A percentile compares a stretch with the other conserved stretches of the same genome.
These are phyloP conservation scores for Trebouxia sp. DNA, from an alignment of 139 green algal genomes.

Conservation along the genomic window DNA sequence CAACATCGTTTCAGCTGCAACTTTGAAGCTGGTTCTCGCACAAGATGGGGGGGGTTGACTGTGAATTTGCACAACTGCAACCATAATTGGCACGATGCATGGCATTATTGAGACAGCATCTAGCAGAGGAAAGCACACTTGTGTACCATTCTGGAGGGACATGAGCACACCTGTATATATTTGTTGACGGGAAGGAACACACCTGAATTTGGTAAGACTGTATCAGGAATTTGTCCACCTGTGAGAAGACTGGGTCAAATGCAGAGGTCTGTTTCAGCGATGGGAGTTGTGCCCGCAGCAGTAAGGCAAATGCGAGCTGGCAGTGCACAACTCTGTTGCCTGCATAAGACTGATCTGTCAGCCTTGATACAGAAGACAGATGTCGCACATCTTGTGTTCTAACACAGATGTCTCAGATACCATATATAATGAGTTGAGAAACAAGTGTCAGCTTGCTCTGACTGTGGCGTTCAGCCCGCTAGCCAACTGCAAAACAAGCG, in stretches of 20 bases:
- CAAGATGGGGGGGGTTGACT: not conserved
- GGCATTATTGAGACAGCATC: not conserved
- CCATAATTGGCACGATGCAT: not conserved
- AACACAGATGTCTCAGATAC: no score
- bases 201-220: not conserved
- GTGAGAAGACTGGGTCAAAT: slow-evolving; percentile 6
- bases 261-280: not conserved
- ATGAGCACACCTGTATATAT: not conserved
- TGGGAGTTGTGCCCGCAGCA: not conserved
- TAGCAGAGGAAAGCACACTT: not conserved
- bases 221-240: not conserved
- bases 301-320: not conserved
- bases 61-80: not conserved
- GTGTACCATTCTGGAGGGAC: not conserved
- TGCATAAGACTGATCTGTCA: not conserved
- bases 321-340: not conserved
- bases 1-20: no score
- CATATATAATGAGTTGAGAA: not conserved
- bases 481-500: no score
- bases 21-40: no score
- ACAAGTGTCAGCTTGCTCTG: not conserved
- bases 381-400: not conserved
- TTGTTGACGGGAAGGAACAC: not conserved
- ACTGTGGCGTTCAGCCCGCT: no score
- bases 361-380: not conserved